phyloP scores from a whole-genome alignment of 2,329 filamentous ascomycete genomes.

The Clonostachys sp. region DNA sequence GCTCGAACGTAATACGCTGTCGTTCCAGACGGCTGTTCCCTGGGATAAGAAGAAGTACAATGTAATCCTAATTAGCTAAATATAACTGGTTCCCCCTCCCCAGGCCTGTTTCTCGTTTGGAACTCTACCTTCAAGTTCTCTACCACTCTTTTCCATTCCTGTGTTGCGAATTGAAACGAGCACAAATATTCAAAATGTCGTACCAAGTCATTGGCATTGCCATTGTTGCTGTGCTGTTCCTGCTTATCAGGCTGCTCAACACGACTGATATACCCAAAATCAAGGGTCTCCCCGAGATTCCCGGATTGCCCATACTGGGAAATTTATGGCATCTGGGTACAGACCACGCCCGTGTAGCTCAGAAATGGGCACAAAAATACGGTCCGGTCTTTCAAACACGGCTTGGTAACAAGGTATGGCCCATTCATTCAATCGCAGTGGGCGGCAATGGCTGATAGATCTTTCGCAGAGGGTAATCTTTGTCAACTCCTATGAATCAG shows the following conservation, averaged over 20 bases:
- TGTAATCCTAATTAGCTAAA: no score
- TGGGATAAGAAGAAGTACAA: no score
- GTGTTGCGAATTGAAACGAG: no score
- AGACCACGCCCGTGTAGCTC: slow-evolving; percentile 48
- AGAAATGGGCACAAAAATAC: slow-evolving; percentile 54
- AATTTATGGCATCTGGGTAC: slow-evolving; percentile 57
- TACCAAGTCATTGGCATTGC: not conserved
- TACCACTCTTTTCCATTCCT: no score
- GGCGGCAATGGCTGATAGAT: not conserved
- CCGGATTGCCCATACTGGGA: slow-evolving; percentile 58
- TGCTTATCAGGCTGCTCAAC: slow-evolving; percentile 24
- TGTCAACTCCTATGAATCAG: slow-evolving; percentile 72
- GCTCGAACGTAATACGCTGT: no score
- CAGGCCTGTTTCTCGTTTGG: no score
- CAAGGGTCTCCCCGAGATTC: slow-evolving; percentile 56
- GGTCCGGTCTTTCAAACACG: slow-evolving; percentile 63
- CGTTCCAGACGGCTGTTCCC: no score
- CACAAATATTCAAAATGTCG: not conserved
- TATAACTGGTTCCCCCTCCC: no score
- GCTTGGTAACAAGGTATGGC: slow-evolving; percentile 56
- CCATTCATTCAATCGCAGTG: slow-evolving; percentile 17
- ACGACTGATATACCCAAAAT: slow-evolving; percentile 54
- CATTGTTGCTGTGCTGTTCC: not conserved
- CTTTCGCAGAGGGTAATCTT: slow-evolving; percentile 60
- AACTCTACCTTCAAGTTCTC: no score